Evolutionary conservation across 2,329 filamentous ascomycete genomes (phyloP), one percentile per base, ranked within the genome.

Genomic region (Fusarium xyrophilum): DNA sequence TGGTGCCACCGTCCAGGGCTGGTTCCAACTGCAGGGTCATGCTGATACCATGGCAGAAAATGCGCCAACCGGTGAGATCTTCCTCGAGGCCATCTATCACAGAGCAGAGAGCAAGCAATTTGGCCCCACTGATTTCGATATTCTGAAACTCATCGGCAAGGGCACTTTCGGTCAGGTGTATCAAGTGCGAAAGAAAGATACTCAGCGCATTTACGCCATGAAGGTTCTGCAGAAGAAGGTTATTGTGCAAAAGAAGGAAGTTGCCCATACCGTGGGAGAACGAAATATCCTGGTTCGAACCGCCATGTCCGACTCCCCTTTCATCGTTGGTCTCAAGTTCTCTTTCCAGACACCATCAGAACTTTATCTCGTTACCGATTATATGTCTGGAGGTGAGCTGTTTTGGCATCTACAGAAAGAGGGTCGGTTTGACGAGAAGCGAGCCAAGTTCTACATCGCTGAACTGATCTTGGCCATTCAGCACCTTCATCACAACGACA

Each of bases 341-440:
- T 98, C 96, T 0, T 99, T 99, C 83, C 96, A 99, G 79, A 98
- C 96, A 1, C 93, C 94, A 3, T 96, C 94, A 7, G 96, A 99
- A 79, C 87, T 99, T 4, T 98, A 98, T 77, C 85, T 99, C n/a
- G 96, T 99, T 17, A 98, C 96, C 8, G 96, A 98, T 78, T 99
- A 97, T 83, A 98, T 99, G 96, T 99, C 96, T 19, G 96, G 96
- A 39, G 96, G 96, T 60, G 96, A 99, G 79, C 85, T 99, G 3
- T 99, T 99, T 81, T 99, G 96, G 95, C 96, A 99, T 82, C 82
- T 99, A 61, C 96, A 99, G 77, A 97, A 97, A 77, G 96, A 98
- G 77, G 95, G 95, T 52, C 91, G 95, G 32, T 99, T 99, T 79
- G 91, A 96, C 70, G 96, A 98, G 82, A 91, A 90, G 74, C 89